Evolutionary conservation across 768 basidiomycete species (phyloP).

Genomic region (Dioszegia crocea): DNA sequence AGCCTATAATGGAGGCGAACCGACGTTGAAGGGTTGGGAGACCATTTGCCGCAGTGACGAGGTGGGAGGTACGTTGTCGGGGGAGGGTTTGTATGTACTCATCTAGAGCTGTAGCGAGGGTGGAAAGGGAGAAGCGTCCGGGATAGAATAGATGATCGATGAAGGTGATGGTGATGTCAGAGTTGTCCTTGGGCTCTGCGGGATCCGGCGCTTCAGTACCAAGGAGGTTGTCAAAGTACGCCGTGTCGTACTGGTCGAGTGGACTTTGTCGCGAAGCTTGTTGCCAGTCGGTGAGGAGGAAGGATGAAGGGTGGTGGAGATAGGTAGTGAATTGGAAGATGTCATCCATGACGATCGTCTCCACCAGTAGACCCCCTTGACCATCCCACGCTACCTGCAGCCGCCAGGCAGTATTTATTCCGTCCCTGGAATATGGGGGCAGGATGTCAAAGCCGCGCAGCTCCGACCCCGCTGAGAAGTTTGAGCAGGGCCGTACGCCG

Average conservation of each 20-base stretch:
- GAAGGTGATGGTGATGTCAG: conserved; percentile 67
- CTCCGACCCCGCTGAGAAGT: conserved; percentile 47
- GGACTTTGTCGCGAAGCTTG: conserved; percentile 15
- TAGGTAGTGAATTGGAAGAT: conserved; percentile 64
- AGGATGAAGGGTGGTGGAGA: not conserved
- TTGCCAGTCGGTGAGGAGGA: conserved; percentile 37
- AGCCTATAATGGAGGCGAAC: conserved; percentile 79
- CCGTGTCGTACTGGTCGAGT: conserved; percentile 51
- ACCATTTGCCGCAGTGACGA: conserved; percentile 55
- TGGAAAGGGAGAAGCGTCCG: conserved; percentile 77
- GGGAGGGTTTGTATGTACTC: conserved; percentile 70
- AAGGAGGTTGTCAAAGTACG: conserved; percentile 81
- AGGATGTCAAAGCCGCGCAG: conserved; percentile 36
- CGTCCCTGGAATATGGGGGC: conserved; percentile 16
- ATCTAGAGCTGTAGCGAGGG: conserved; percentile 73
- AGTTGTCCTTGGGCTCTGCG: conserved; percentile 29
- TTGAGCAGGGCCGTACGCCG: conserved; percentile 23
- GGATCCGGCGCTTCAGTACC: conserved; percentile 52
- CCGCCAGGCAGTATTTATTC: conserved; percentile 29
- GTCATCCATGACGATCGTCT: conserved; percentile 32
- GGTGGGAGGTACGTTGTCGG: not conserved
- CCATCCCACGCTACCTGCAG: conserved; percentile 41
- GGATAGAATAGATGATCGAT: conserved; percentile 78
- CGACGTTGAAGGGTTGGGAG: conserved; percentile 63
- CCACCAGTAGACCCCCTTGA: conserved; percentile 22